phyloP scores from a whole-genome alignment of 2,329 filamentous ascomycete genomes.

The Hypoxylon sp. region DNA sequence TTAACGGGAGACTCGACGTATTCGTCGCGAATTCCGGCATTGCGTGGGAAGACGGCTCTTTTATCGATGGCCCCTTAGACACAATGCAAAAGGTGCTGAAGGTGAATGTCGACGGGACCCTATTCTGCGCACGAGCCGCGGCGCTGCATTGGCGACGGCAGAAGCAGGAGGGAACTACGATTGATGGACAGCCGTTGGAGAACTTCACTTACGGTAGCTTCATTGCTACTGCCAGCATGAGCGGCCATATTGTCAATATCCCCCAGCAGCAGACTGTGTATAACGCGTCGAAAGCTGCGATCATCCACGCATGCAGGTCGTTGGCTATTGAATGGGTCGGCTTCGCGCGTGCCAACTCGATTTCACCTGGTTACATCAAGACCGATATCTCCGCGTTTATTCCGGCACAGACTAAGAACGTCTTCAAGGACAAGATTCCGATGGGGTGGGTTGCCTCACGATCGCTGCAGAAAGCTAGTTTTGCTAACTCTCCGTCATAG shows the following conservation, averaged over 20 bases:
- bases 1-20: slow-evolving; percentile 81
- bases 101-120: slow-evolving; percentile 82
- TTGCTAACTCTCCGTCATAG: too few relatives aligned
- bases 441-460: too few relatives aligned
- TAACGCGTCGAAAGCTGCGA: slow-evolving; percentile 79
- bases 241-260: slow-evolving; percentile 82
- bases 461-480: too few relatives aligned
- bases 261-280: slow-evolving; percentile 82
- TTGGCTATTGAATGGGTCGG: slow-evolving; percentile 83
- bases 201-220: slow-evolving; percentile 77
- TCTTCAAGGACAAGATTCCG: slow-evolving; percentile 84
- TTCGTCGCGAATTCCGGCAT: slow-evolving; percentile 86
- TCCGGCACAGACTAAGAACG: slow-evolving; percentile 74
- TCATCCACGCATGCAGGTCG: slow-evolving; percentile 74
- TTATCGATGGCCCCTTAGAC: slow-evolving; percentile 74
- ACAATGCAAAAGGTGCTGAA: slow-evolving; percentile 77
- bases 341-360: slow-evolving; percentile 79
- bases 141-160: slow-evolving; percentile 79
- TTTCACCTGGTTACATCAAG: slow-evolving; percentile 82
- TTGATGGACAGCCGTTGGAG: slow-evolving; percentile 73
- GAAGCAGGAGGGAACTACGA: slow-evolving; percentile 75
- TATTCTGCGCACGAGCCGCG: slow-evolving; percentile 81
- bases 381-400: slow-evolving; percentile 80
- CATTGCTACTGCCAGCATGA: slow-evolving; percentile 84
- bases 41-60: slow-evolving; percentile 77